These are phyloP conservation scores for Plasmodium chabaudi DNA, from an alignment of 169 alveolate species.

Conservation along the genomic window DNA sequence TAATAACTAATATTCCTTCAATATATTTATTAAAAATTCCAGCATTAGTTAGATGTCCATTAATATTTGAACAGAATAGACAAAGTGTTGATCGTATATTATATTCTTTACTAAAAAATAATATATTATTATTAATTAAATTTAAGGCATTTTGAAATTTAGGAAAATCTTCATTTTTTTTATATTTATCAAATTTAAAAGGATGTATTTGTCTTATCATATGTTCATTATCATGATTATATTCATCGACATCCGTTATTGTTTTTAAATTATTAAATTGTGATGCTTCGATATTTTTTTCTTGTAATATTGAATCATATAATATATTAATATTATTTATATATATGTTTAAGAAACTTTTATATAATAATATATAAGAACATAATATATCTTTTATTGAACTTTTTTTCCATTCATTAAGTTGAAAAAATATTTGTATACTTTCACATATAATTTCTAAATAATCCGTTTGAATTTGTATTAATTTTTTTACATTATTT, in stretches of 20 bases:
- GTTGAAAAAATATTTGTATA: slow-evolving; percentile 67
- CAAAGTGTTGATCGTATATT: slow-evolving; percentile 62
- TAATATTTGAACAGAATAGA: slow-evolving; percentile 41
- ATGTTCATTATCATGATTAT: slow-evolving; percentile 4
- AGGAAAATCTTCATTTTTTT: slow-evolving; percentile 20
- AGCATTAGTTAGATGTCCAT: slow-evolving; percentile 65
- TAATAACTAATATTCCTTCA: slow-evolving; percentile 61
- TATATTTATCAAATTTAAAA: slow-evolving; percentile 32
- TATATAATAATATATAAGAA: slow-evolving; percentile 66
- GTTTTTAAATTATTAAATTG: slow-evolving; percentile 56
- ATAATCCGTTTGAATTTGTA: slow-evolving; percentile 71
- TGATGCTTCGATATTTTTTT: slow-evolving; percentile 36
- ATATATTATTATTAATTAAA: slow-evolving; percentile 27
- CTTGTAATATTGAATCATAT: slow-evolving; percentile 63
- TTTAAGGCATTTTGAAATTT: slow-evolving; percentile 54
- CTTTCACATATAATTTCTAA: slow-evolving; percentile 34
- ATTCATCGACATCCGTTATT: slow-evolving; percentile 21
- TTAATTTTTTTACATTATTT: slow-evolving; percentile 59
- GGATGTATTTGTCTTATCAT: slow-evolving; percentile 30
- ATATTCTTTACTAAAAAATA: slow-evolving; percentile 44
- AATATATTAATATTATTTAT: slow-evolving; percentile 67
- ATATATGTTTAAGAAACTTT: slow-evolving; percentile 55
- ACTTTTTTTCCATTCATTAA: slow-evolving; percentile 71
- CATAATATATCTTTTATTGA: slow-evolving; percentile 48
- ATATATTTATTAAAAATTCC: slow-evolving; percentile 61